These are phyloP conservation scores for Coniochaeta sp. DNA, from an alignment of 2,329 filamentous ascomycete genomes.

Conservation along the genomic window DNA sequence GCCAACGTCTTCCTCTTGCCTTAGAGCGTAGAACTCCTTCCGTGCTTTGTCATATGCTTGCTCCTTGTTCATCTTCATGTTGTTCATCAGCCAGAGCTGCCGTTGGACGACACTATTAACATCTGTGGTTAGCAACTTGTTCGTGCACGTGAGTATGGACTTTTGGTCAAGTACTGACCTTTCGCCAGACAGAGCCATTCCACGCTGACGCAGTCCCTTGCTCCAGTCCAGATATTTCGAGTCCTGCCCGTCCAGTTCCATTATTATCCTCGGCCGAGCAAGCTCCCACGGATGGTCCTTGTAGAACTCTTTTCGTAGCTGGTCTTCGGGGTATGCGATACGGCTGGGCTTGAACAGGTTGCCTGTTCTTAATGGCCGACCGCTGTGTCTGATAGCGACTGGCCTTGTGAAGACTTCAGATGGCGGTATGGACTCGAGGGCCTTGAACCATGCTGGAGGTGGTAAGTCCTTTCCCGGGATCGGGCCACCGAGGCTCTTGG, in stretches of 20 bases:
- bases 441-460: constrained; percentile 41
- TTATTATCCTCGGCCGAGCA: constrained; percentile 74
- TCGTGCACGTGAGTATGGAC: neutral
- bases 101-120: constrained; percentile 75
- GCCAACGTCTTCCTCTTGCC: constrained; percentile 77
- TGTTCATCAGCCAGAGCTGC: constrained; percentile 77
- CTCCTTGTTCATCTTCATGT: constrained; percentile 49
- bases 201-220: constrained; percentile 61
- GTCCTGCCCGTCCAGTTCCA: constrained; percentile 84
- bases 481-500: constrained; percentile 20
- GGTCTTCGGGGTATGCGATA: constrained; percentile 78
- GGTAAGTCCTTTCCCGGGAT: constrained; percentile 12
- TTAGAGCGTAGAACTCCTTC: constrained; percentile 81
- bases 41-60: constrained; percentile 81
- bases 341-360: constrained; percentile 69
- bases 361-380: constrained; percentile 5
- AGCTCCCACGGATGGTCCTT: constrained; percentile 96
- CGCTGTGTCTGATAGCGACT: constrained; percentile 37
- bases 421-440: constrained; percentile 46
- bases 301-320: constrained; percentile 74
- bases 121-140: neutral
- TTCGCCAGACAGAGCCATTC: constrained; percentile 74
- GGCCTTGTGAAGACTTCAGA: constrained; percentile 49
- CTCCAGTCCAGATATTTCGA: constrained; percentile 72
- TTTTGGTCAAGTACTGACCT: constrained; percentile 45